phyloP scores from a whole-genome alignment of 257 asterid species.

The Hygrophila difformis region DNA sequence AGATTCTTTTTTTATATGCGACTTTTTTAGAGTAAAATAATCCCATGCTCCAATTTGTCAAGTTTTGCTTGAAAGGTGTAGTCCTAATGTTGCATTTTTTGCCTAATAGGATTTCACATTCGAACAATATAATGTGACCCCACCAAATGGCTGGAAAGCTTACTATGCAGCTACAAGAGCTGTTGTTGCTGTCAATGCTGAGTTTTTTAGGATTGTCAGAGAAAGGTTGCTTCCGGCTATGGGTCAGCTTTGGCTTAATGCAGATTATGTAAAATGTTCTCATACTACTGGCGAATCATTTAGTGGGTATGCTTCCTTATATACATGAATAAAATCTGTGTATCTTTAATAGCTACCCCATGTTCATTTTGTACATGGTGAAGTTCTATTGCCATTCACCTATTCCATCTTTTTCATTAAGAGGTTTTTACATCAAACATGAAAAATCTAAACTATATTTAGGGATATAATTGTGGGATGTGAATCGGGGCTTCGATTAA shows the following conservation, averaged over 20 bases:
- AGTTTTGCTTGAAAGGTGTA: too few relatives aligned
- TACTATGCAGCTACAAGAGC: slow-evolving; percentile 93
- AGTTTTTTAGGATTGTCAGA: slow-evolving; percentile 52
- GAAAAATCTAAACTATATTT: too few relatives aligned
- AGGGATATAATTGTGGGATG: too few relatives aligned
- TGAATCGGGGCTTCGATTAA: too few relatives aligned
- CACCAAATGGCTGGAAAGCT: slow-evolving; percentile 90
- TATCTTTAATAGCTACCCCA: background rate
- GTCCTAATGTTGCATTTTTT: slow-evolving; percentile 1
- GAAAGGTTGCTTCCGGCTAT: slow-evolving; percentile 66
- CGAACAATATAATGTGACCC: slow-evolving; percentile 68
- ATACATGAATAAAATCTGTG: slow-evolving; percentile 1
- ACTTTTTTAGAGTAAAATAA: too few relatives aligned
- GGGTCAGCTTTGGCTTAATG: slow-evolving; percentile 85
- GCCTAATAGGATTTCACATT: slow-evolving; percentile 66
- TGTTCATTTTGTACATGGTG: background rate
- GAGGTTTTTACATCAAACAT: too few relatives aligned
- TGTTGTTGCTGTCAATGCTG: slow-evolving; percentile 53
- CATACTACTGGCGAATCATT: slow-evolving; percentile 75
- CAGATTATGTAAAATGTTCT: slow-evolving; percentile 83
- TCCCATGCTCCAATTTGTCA: too few relatives aligned
- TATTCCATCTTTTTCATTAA: too few relatives aligned
- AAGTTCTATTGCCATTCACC: too few relatives aligned
- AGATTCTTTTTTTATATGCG: too few relatives aligned
- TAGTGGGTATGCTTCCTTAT: slow-evolving; percentile 61